Evolutionary conservation across 768 basidiomycete species (phyloP).

Genomic region (Rhodosporidiobolus odoratus): DNA sequence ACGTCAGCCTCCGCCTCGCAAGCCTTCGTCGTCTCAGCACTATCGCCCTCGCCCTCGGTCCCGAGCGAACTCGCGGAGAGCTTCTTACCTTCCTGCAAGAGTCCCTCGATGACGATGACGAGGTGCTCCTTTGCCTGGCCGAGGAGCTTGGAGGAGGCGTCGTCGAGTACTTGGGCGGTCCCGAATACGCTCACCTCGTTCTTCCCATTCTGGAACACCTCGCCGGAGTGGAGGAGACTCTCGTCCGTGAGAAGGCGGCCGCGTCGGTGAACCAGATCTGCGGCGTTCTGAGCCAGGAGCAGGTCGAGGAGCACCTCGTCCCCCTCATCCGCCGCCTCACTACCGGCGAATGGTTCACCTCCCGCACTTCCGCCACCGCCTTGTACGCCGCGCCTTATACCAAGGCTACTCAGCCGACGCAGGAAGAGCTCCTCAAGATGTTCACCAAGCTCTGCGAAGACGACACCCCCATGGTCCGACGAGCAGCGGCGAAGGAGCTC

Average conservation of each 20-base stretch:
- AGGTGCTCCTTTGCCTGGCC: conserved; percentile 88
- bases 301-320: conserved; percentile 84
- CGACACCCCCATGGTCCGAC: conserved; percentile 97
- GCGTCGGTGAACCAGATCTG: conserved; percentile 92
- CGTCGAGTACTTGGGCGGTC: conserved; percentile 89
- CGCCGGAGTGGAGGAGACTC: conserved; percentile 92
- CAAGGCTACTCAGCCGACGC: conserved; percentile 46
- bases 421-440: conserved; percentile 81
- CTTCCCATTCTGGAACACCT: conserved; percentile 90
- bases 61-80: conserved; percentile 90
- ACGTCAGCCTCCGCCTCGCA: conserved; percentile 89
- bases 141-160: conserved; percentile 90
- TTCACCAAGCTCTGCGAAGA: conserved; percentile 78
- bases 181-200: conserved; percentile 75
- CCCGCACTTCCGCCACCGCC: conserved; percentile 89
- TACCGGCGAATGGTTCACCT: conserved; percentile 97
- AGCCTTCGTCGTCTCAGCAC: conserved; percentile 97
- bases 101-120: conserved; percentile 99
- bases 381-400: conserved; percentile 85
- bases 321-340: conserved; percentile 84
- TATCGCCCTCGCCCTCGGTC: conserved; percentile 91
- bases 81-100: conserved; percentile 95
- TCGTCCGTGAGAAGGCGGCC: conserved; percentile 96
- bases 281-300: conserved; percentile 63
- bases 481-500: conserved; percentile 92